Percentiles rank a stretch among this genome's conserved stretches.
These are phyloP conservation scores for Vigna reflexopilosa DNA, from an alignment of 306 rosid genomes.

Conservation along the genomic window DNA sequence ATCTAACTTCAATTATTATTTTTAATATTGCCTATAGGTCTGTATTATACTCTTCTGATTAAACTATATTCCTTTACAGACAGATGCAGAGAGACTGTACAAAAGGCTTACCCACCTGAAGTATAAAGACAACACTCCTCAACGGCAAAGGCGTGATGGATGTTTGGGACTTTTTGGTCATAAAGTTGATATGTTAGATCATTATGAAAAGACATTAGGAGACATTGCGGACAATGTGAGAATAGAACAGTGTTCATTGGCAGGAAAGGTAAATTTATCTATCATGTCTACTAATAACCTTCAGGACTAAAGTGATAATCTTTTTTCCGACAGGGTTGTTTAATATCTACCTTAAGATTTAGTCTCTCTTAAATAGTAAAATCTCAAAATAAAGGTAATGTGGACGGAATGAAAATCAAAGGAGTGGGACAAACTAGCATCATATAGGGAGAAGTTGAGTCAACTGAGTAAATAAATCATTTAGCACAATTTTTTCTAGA, in stretches of 20 bases:
- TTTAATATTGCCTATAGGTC: background rate
- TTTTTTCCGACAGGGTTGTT: conserved; percentile 22
- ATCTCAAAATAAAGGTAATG: background rate
- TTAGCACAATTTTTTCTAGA: background rate
- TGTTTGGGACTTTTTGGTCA: conserved; percentile 66
- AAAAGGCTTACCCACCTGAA: conserved; percentile 57
- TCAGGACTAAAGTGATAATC: conserved; percentile 1
- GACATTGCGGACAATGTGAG: conserved; percentile 66
- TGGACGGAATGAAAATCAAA: conserved; percentile 8
- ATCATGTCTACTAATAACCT: conserved; percentile 24
- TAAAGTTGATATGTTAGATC: conserved; percentile 58
- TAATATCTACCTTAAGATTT: background rate
- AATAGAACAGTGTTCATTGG: conserved; percentile 62
- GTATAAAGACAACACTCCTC: conserved; percentile 43
- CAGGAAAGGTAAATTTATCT: conserved; percentile 61
- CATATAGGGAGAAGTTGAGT: background rate
- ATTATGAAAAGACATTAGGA: conserved; percentile 65
- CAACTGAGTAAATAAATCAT: background rate
- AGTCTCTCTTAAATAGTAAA: background rate
- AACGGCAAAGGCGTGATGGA: conserved; percentile 61
- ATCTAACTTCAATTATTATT: conserved; percentile 11
- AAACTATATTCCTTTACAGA: conserved; percentile 50
- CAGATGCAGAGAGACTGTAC: conserved; percentile 69
- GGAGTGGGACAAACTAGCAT: background rate
- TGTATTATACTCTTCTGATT: background rate